Conservation (phyloP, 2,329 filamentous ascomycete species). For the Aureobasidium sp. region DNA sequence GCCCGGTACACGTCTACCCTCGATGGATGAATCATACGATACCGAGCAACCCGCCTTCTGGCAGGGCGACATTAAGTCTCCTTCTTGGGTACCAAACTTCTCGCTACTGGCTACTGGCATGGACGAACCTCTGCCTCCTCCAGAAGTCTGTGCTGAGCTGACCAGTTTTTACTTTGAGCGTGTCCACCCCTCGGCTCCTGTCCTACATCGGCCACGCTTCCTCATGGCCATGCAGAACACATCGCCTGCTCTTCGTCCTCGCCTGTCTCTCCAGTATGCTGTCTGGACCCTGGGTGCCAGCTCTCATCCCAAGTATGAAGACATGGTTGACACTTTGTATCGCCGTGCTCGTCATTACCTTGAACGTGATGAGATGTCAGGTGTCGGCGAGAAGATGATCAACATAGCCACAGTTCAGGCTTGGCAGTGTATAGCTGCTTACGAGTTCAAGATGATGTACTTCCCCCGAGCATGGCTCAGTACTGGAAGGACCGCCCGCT, state of each 20-base stretch:
- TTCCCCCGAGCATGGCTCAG: constrained; percentile 95
- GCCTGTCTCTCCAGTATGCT: constrained; percentile 81
- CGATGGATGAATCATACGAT: background rate
- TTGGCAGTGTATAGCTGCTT: constrained; percentile 68
- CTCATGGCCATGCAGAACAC: constrained; percentile 74
- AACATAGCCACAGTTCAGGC: constrained; percentile 80
- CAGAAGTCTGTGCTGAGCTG: constrained; percentile 79
- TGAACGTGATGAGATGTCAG: constrained; percentile 82
- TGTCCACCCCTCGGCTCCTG: constrained; percentile 73
- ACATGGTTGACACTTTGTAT: constrained; percentile 82
- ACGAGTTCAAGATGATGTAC: constrained; percentile 97
- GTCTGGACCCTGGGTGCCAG: constrained; percentile 95
- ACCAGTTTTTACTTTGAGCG: constrained; percentile 87
- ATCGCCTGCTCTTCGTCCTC: constrained; percentile 73
- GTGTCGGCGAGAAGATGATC: constrained; percentile 82
- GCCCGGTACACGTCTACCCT: background rate
- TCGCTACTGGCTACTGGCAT: constrained; percentile 43
- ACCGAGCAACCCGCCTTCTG: background rate
- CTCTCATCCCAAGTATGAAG: constrained; percentile 69
- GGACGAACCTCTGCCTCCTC: constrained; percentile 70
- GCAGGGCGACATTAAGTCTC: background rate
- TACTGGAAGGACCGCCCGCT: constrained; percentile 68
- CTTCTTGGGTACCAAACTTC: background rate
- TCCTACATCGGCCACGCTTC: constrained; percentile 85
- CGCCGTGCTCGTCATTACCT: constrained; percentile 81